Evolutionary conservation across 176 grass and related monocot species (phyloP).

Genomic region (Zizania latifolia): DNA sequence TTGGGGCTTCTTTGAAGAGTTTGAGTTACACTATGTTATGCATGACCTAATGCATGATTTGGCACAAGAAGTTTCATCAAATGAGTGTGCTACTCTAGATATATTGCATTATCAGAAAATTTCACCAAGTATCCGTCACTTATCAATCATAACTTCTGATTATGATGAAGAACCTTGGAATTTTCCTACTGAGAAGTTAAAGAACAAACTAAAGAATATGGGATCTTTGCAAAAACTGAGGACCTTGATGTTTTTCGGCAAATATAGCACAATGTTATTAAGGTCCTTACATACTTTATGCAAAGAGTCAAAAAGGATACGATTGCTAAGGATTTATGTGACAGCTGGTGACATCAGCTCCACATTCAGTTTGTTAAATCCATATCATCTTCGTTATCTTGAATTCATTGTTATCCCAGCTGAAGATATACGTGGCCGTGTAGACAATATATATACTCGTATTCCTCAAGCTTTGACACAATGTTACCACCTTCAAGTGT

Average conservation of each 20-base stretch:
- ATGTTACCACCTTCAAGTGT: slow-evolving; percentile 26
- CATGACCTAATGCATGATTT: slow-evolving; percentile 41
- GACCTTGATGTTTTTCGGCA: slow-evolving; percentile 1
- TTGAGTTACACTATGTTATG: neutral
- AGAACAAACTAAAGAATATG: neutral
- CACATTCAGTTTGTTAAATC: neutral
- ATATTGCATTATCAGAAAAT: neutral
- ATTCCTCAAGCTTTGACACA: neutral
- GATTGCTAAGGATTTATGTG: neutral
- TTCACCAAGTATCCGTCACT: neutral
- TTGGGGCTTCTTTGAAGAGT: neutral
- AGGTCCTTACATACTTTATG: neutral
- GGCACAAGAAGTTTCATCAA: neutral
- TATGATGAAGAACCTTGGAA: neutral
- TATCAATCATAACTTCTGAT: slow-evolving; percentile 1
- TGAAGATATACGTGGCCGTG: neutral
- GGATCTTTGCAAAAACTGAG: neutral
- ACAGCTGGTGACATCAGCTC: neutral
- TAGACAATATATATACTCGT: neutral
- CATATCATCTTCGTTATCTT: slow-evolving; percentile 15
- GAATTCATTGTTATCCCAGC: too few species aligned
- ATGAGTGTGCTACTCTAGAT: neutral
- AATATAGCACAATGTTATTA: neutral
- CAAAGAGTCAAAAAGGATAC: neutral
- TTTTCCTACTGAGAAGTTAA: neutral